Base-by-base conservation (phyloP, 202 grass and related monocot genomes). In the Setaria italica region DNA sequence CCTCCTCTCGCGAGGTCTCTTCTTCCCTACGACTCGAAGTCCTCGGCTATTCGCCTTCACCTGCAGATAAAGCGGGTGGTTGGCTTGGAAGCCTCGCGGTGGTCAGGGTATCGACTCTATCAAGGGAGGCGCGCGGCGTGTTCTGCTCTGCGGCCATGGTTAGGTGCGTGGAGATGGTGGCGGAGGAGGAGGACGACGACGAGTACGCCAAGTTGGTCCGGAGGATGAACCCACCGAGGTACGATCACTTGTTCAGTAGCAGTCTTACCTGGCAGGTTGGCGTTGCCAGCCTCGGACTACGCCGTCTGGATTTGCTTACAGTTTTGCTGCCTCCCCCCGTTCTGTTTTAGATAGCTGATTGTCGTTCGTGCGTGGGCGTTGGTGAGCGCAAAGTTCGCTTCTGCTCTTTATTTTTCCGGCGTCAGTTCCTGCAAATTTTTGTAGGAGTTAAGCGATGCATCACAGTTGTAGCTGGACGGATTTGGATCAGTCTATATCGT, bases 151-250 rank as follows among this genome's bases (percentile, higher is more conserved):
- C 25, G 25, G 25, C 39, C 70, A 88, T 91, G 85, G 37, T 7
- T 57, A 88, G 82, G 63, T 53, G 81, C 21, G 11, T 9, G 10
- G 71, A 55, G 8, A 21, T 55, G 64, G 50, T 17, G 68, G 67
- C 34, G 56, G 74, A 62, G 65, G 85, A 67, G 67, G 91, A 91
- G 1, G 73, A 83, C 9, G 92, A 90, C 57, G 90, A 96, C 58
- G 94, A 95, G 91, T 96, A 96, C 60, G 89, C 87, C 42, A 93
- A 93, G 84, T 30, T 96, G 66, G 87, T 96, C 29, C 89, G 87
- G 66, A 78, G 84, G 85, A 96, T 96, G 94, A 96, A 96, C 74
- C 94, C 89, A 3, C 94, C 94, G 46, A 93, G 91, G 91, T 96
- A 67, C 6, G 48, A 57, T 10, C 19, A 21, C 35, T 55, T 6